Base-by-base conservation (phyloP, 2,329 filamentous ascomycete species). In the Fusarium sp. region DNA sequence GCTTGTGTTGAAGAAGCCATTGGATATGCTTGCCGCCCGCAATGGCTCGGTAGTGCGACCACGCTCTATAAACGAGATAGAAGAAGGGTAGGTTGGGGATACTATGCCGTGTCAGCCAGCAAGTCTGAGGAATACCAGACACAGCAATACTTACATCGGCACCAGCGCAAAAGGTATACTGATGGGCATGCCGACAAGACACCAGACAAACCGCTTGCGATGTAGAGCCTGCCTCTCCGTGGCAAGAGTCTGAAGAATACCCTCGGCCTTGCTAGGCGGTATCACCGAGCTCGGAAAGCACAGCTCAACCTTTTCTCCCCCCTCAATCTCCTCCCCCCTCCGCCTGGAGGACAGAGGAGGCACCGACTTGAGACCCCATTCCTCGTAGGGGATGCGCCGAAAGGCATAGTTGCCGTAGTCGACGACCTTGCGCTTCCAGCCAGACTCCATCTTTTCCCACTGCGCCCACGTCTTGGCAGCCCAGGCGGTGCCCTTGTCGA, bases 321-420 rank as follows among this genome's bases (percentile, higher is more conserved):
- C 85, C 48, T 85, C 75, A 19, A 87, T 70, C 67, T 90, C 86
- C 48, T 91, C 87, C 44, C 84, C 80, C 66, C 85, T 83, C 54
- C 87, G 83, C 65, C 86, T 84, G 53, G 86, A 79, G 37, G 88
- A 92, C 67, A 96, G 81, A 19, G 93, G 89, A 39, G 95, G 95
- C 48, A 99, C 88, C 32, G 92, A 96, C 79, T 98, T 98, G 66
- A 99, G 82, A 0, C 92, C 93, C 95, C 95, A 99, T 88, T 99
- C 95, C 77, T 98, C 91, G 74, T 91, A 97, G 3, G 95, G 91
- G 70, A 99, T 96, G 61, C 92, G 87, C 69, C 91, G 88, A 59
- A 99, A 85, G 14, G 92, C 87, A 44, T 87, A 81, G 77, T 99
- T 97, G 52, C 95, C 95, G 75, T 94, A 96, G 56, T 84, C 82